A percentile compares a stretch with the other conserved stretches of the same genome.
Evolutionary conservation across 2,329 filamentous ascomycete species (phyloP).

Genomic region (Ceratocystis cacaofunesta): DNA sequence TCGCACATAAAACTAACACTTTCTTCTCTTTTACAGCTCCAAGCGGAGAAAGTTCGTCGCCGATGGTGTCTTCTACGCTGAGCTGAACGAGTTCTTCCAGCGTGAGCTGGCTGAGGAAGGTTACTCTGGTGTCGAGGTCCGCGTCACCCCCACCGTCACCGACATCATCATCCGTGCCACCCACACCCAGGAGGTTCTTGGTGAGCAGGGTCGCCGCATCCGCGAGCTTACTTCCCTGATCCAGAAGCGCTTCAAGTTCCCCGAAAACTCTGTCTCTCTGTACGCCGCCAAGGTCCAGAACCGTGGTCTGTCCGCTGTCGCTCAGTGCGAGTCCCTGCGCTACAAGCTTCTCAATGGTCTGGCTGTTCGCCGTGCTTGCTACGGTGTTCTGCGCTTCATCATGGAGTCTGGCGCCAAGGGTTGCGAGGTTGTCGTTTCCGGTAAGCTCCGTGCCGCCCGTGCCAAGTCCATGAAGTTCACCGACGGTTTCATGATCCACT

Average conservation of each 20-base stretch:
- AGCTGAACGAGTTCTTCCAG: slow-evolving; percentile 99
- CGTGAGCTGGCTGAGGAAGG: slow-evolving; percentile 99
- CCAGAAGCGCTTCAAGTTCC: slow-evolving; percentile 99
- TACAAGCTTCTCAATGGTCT: slow-evolving; percentile 99
- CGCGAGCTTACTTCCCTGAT: slow-evolving; percentile 99
- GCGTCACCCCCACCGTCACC: slow-evolving; percentile 98
- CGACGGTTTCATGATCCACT: slow-evolving; percentile 99
- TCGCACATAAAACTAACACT: slow-evolving; percentile 11
- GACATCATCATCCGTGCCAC: slow-evolving; percentile 99
- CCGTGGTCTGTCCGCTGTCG: slow-evolving; percentile 98
- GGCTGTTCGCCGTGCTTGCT: slow-evolving; percentile 95
- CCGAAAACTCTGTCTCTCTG: slow-evolving; percentile 98
- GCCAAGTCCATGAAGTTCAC: slow-evolving; percentile 99
- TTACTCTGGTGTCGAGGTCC: slow-evolving; percentile 99
- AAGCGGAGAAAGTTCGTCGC: slow-evolving; percentile 91
- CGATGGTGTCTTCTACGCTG: slow-evolving; percentile 99
- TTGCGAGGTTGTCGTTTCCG: slow-evolving; percentile 98
- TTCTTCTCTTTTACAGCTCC: slow-evolving; percentile 40
- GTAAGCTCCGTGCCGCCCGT: slow-evolving; percentile 96
- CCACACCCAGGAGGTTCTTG: slow-evolving; percentile 99
- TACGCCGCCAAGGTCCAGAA: slow-evolving; percentile 99
- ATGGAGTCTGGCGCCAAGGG: slow-evolving; percentile 99
- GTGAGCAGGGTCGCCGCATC: slow-evolving; percentile 99
- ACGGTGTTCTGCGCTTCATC: slow-evolving; percentile 99
- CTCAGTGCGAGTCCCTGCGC: slow-evolving; percentile 98